Percentiles rank a stretch among this genome's conserved stretches.
Conservation (phyloP, 2,329 filamentous ascomycete species). For the Trichoderma lentiforme region DNA sequence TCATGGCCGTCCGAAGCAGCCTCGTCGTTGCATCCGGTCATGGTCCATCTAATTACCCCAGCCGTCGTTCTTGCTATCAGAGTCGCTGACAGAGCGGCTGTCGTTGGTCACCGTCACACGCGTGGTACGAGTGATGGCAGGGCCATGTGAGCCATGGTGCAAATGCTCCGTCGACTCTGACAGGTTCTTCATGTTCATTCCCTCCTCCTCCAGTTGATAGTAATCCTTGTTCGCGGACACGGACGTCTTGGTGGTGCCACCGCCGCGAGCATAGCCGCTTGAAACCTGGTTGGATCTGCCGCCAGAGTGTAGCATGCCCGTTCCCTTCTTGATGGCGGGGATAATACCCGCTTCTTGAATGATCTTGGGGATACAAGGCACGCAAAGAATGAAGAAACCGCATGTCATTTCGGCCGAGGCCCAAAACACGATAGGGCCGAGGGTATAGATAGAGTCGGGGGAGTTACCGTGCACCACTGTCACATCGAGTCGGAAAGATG, state of each 20-base stretch:
- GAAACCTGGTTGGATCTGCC: neutral
- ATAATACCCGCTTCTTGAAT: neutral
- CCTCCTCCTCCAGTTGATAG: neutral
- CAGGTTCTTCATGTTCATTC: neutral
- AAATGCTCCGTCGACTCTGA: neutral
- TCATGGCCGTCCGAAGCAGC: slow-evolving; percentile 2
- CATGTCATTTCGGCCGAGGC: neutral
- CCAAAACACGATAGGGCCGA: neutral
- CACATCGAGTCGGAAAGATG: neutral
- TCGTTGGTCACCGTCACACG: neutral
- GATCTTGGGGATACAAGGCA: neutral
- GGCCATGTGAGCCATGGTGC: neutral
- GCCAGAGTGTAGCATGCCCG: neutral
- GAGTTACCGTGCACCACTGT: neutral
- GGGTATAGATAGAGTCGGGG: neutral
- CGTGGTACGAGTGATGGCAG: neutral
- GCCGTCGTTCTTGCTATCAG: too few species aligned
- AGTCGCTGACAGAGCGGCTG: slow-evolving; percentile 3
- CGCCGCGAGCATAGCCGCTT: neutral
- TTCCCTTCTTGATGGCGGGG: neutral
- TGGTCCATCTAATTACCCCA: neutral
- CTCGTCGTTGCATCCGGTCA: neutral
- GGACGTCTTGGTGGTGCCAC: neutral
- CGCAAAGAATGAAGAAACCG: slow-evolving; percentile 9
- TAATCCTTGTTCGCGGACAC: slow-evolving; percentile 9